Evolutionary conservation across 2,329 filamentous ascomycete species (phyloP).

Genomic region (Cercospora zeina): DNA sequence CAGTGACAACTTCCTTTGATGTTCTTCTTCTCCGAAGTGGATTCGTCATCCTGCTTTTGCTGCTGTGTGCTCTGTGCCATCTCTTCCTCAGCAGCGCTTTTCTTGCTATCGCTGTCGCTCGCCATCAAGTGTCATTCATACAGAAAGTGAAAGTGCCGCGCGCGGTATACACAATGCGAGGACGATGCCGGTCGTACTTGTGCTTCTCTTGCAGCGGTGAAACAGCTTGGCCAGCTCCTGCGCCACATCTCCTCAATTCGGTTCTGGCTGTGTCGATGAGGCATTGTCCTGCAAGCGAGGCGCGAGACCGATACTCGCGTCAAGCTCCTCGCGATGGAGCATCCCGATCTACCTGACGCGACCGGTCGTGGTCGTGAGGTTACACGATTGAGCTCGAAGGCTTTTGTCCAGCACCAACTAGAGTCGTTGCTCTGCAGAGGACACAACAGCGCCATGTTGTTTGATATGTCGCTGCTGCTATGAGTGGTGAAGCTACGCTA

Average conservation of each 20-base stretch:
- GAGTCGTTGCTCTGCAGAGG: neutral
- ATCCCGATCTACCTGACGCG: neutral
- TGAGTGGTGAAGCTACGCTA: neutral
- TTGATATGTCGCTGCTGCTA: neutral
- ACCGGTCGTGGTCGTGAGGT: neutral
- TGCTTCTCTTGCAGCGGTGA: neutral
- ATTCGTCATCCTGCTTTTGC: slow-evolving; percentile 6
- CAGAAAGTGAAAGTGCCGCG: neutral
- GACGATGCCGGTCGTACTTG: neutral
- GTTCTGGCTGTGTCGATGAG: too few relatives aligned
- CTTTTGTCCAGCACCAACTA: neutral
- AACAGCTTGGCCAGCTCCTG: neutral
- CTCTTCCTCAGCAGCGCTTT: neutral
- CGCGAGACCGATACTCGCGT: neutral
- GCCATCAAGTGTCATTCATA: neutral
- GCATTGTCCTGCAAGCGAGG: neutral
- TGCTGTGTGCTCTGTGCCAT: neutral
- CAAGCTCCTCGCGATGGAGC: neutral
- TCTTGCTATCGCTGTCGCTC: neutral
- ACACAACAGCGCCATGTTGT: neutral
- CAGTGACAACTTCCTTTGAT: slow-evolving; percentile 20
- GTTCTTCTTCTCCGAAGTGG: slow-evolving; percentile 1
- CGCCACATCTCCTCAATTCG: too few relatives aligned
- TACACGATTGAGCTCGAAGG: neutral
- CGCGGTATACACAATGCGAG: neutral